These are phyloP conservation scores for Aspergillus oerlinghausenensis DNA, from an alignment of 2,329 filamentous ascomycete genomes.

Conservation along the genomic window DNA sequence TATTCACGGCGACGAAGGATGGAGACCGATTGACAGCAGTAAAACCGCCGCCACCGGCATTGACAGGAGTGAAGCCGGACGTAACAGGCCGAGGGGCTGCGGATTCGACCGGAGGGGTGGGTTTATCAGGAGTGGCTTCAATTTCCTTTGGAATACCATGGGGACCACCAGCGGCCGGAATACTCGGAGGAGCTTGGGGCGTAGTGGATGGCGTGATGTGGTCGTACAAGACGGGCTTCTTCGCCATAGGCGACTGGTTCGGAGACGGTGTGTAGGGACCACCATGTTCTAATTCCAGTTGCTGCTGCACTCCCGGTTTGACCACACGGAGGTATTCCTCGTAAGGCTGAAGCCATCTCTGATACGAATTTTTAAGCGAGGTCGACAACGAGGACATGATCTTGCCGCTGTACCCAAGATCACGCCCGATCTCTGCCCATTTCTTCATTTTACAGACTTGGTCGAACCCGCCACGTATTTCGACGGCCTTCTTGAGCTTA, in stretches of 20 bases:
- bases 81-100: conserved; percentile 37
- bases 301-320: conserved; percentile 94
- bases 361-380: conserved; percentile 95
- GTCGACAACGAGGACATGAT: conserved; percentile 99
- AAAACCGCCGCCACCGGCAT: conserved; percentile 52
- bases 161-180: conserved; percentile 50
- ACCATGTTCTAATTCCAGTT: conserved; percentile 87
- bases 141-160: conserved; percentile 51
- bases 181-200: conserved; percentile 63
- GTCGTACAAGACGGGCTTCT: conserved; percentile 33
- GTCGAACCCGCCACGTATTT: conserved; percentile 89
- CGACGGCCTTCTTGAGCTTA: conserved; percentile 93
- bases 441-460: conserved; percentile 97
- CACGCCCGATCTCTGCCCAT: conserved; percentile 96
- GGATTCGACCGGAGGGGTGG: conserved; percentile 33
- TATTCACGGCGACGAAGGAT: conserved; percentile 41
- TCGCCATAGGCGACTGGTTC: conserved; percentile 66
- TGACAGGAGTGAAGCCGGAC: conserved; percentile 68
- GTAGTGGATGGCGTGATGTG: conserved; percentile 45
- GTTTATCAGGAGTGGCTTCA: conserved; percentile 29
- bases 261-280: conserved; percentile 82
- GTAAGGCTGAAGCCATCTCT: conserved; percentile 94
- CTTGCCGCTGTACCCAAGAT: conserved; percentile 96
- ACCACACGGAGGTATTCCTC: conserved; percentile 88
- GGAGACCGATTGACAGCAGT: conserved; percentile 54